These are phyloP conservation scores for Styphnolobium japonicum DNA, from an alignment of 306 rosid species.

Conservation along the genomic window DNA sequence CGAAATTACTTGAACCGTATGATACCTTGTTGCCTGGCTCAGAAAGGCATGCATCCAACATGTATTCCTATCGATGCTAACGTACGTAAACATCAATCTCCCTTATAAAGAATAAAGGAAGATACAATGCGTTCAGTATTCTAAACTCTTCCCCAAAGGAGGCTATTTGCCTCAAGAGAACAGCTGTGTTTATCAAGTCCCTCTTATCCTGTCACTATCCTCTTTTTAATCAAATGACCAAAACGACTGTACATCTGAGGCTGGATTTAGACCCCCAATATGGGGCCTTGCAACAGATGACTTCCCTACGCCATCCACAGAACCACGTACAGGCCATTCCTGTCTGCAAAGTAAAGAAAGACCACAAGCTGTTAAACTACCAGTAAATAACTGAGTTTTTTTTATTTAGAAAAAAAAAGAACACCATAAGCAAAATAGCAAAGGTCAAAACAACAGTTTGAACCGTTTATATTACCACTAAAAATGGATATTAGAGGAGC, in stretches of 20 bases:
- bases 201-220: constrained; percentile 47
- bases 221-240: constrained; percentile 76
- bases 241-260: constrained; percentile 83
- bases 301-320: constrained; percentile 56
- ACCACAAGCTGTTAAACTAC: constrained; percentile 4
- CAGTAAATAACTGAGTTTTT: not conserved
- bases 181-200: constrained; percentile 46
- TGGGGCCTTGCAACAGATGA: constrained; percentile 51
- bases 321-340: constrained; percentile 61
- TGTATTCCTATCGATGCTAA: constrained; percentile 56
- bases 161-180: constrained; percentile 62
- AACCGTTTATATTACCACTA: not conserved
- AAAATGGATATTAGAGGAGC: not conserved
- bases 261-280: constrained; percentile 56
- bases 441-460: not conserved
- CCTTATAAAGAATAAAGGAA: constrained; percentile 70
- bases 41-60: constrained; percentile 45
- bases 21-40: constrained; percentile 36
- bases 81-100: constrained; percentile 64
- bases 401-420: not conserved
- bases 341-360: constrained; percentile 50
- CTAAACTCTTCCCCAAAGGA: constrained; percentile 54
- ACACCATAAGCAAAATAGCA: not conserved
- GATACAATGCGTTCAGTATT: constrained; percentile 73
- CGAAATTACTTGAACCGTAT: not conserved